Base-by-base conservation (phyloP, 2,329 filamentous ascomycete species). In the Geosmithia morbida region DNA sequence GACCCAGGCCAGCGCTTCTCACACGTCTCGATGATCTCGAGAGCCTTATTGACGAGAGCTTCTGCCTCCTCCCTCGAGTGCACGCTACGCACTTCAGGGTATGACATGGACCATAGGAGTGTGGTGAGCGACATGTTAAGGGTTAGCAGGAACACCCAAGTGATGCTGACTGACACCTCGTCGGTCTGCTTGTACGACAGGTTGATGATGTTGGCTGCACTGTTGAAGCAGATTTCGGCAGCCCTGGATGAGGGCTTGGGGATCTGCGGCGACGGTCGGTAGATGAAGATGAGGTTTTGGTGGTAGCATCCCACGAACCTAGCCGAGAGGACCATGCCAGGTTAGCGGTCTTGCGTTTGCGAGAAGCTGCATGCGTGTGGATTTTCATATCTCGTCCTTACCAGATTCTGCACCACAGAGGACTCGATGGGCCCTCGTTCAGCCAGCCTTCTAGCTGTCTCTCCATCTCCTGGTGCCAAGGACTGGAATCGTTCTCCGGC, bases 51-150 rank as follows among this genome's bases (percentile, higher is more conserved):
- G 42, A 95, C 73, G 53, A 92, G 75, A 22, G 77, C 70, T 57
- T 90, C 81, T 0, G 94, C 83, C 52, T 92, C 83, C 43, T 87
- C 80, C 18, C 81, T 78, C 3, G 74, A 62, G 59, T 95, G 83
- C 17, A 77, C 70, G 47, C 77, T 75, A 43, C 92, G 82, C 20
- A 97, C 81, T 53, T 90, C 84, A 3, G 83, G 75, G 58, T 94
- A 96, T 1, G 89, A 94, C 7, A 94, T 75, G 2, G 85, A 80
- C 92, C 92, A 98, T 1, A 98, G 74, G 45, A 96, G 76, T 5
- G 87, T 89, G 59, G 95, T 96, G 49, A 97, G 75, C 4, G 86
- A 81, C 79, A 94, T 92, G 66, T 94, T 96, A 41, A 97, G 75
- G 18, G 84, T 81, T 49, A 95, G 75, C 1, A 94, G 79, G 58